Base-by-base conservation (phyloP, 768 basidiomycete genomes). In the Amanita pseudoporphyria region DNA sequence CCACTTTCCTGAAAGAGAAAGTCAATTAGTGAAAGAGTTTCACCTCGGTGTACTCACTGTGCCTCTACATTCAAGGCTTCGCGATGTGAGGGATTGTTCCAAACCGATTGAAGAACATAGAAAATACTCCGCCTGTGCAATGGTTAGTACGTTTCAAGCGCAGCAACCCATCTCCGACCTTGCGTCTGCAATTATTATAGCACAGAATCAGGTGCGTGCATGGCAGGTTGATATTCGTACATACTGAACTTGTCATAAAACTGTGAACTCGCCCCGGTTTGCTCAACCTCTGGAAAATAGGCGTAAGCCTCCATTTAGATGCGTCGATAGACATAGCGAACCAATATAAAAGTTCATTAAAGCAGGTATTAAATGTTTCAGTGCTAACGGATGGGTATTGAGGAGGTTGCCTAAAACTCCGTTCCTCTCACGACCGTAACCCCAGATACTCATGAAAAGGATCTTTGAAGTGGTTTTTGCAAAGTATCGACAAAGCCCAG, bases 161-260 rank as follows among this genome's bases (percentile, higher is more conserved):
- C 7, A 5, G 31, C 12, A 14, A 31, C 26, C 13, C 7, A 26
- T 24, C 19, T 30, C 49, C 7, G 16, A 50, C 49, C 49, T 45
- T 22, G 51, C 51, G 45, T 52, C 51, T 52, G 45, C 12, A 9
- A 38, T 28, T 26, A 32, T 30, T 76, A 65, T n/a, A n/a, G n/a
- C n/a, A n/a, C n/a, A n/a, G n/a, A 82, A 81, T 57, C 62, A 39
- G 28, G 16, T 5, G 37, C 3, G 21, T n/a, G 24, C 9, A 47
- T 7, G 13, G 21, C 39, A 45, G 26, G 43, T 56, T 51, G 43
- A n/a, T 14, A 24, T 24, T 12, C 24, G 3, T 13, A 77, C 85
- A 55, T 59, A 89, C 88, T 88, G 60, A 94, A 95, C 81, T 96
- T 94, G 64, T 96, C 95, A 67, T 96, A 98, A 68, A 99, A 98